Percentiles rank a stretch among this genome's conserved stretches.
Evolutionary conservation across 208 protist species (phyloP).

Genomic region (Herpetomonas samuelpessoai): DNA sequence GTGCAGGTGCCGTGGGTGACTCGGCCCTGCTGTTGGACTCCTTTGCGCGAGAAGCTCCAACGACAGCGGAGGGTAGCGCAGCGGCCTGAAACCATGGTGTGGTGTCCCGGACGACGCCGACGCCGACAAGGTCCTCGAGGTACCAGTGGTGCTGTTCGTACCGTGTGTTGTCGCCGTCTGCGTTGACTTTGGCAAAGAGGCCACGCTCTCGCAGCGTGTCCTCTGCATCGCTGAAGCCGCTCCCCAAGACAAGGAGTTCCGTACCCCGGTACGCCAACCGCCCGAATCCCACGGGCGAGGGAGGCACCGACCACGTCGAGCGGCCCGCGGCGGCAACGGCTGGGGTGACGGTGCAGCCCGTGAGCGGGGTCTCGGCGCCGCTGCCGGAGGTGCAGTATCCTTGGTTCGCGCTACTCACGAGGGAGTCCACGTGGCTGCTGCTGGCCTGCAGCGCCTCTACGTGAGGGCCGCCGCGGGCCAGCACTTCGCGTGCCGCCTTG

Average conservation of each 20-base stretch:
- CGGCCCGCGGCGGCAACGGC: too few relatives aligned
- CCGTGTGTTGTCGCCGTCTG: background rate
- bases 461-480: conserved; percentile 5
- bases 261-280: background rate
- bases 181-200: background rate
- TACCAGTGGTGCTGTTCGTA: background rate
- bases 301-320: background rate
- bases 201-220: background rate
- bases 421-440: background rate
- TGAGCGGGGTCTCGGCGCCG: too few relatives aligned
- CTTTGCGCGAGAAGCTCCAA: too few relatives aligned
- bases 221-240: background rate
- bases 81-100: too few relatives aligned
- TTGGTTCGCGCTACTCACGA: background rate
- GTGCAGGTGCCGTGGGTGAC: too few relatives aligned
- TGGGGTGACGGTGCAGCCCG: too few relatives aligned
- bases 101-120: background rate
- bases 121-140: background rate
- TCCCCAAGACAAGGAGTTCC: background rate
- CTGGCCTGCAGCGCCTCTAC: background rate
- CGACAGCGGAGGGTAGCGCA: too few relatives aligned
- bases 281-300: too few relatives aligned
- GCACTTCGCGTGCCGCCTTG: conserved; percentile 14
- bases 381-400: too few relatives aligned
- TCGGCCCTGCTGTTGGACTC: too few relatives aligned